A percentile compares a stretch with the other conserved stretches of the same genome.
phyloP scores from a whole-genome alignment of 1,284 basidiomycete genomes.

The Malassezia restricta region DNA sequence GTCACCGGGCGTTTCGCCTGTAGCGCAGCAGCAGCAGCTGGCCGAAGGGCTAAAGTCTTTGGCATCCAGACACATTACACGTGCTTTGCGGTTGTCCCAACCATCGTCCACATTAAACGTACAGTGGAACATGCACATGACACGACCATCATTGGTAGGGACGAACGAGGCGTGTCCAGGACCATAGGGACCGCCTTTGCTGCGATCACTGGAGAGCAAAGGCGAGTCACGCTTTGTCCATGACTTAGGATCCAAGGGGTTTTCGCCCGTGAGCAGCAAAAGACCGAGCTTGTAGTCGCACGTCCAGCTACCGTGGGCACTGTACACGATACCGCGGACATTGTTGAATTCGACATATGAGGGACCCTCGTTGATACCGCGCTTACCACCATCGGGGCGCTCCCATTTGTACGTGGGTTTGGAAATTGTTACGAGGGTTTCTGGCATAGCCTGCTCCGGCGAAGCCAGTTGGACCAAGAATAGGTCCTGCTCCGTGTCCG shows the following conservation, averaged over 20 bases:
- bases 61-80: slow-evolving; percentile 5
- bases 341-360: slow-evolving; percentile 7
- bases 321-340: slow-evolving; percentile 16
- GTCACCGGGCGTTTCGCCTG: slow-evolving; percentile 4
- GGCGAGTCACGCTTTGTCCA: slow-evolving; percentile 13
- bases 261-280: slow-evolving; percentile 5
- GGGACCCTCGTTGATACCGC: slow-evolving; percentile 17
- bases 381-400: slow-evolving; percentile 15
- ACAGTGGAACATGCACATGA: slow-evolving; percentile 15
- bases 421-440: slow-evolving; percentile 14
- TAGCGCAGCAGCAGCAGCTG: slow-evolving; percentile 9
- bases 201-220: slow-evolving; percentile 11
- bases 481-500: slow-evolving; percentile 17
- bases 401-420: slow-evolving; percentile 10
- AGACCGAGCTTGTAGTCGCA: slow-evolving; percentile 18
- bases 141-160: slow-evolving; percentile 4
- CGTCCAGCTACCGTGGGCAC: slow-evolving; percentile 19
- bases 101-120: slow-evolving; percentile 12
- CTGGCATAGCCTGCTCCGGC: slow-evolving; percentile 9
- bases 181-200: slow-evolving; percentile 10
- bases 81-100: slow-evolving; percentile 17
- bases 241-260: slow-evolving; percentile 12
- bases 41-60: slow-evolving; percentile 2
- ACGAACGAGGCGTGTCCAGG: slow-evolving; percentile 17
- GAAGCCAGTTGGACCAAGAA: slow-evolving; percentile 9